These are phyloP conservation scores for Lachancea mirantina DNA, from an alignment of 805 yeast genomes.

Conservation along the genomic window DNA sequence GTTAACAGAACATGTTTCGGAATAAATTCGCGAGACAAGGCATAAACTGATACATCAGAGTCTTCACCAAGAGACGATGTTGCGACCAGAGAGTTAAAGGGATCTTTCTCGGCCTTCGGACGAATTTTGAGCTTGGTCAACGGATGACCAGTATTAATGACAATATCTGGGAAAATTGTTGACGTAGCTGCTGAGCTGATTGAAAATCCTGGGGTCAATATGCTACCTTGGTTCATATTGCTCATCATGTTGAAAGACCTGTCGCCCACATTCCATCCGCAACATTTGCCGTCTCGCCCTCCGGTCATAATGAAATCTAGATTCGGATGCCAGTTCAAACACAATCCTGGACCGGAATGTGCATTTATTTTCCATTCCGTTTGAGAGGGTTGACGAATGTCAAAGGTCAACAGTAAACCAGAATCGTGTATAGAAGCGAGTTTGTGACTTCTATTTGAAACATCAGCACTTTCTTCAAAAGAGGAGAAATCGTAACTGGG, in stretches of 20 bases:
- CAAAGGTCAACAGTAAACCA: conserved; percentile 84
- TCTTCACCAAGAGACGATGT: conserved; percentile 66
- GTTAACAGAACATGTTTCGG: conserved; percentile 46
- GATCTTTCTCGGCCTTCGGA: conserved; percentile 26
- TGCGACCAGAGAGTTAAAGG: conserved; percentile 61
- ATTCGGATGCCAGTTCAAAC: conserved; percentile 84
- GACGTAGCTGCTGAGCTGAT: conserved; percentile 3
- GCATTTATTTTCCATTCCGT: conserved; percentile 74
- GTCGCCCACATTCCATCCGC: conserved; percentile 31
- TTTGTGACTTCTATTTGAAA: conserved; percentile 32
- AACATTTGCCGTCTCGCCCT: conserved; percentile 68
- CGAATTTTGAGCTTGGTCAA: conserved; percentile 47
- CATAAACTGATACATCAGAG: conserved; percentile 61
- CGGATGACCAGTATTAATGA: conserved; percentile 68
- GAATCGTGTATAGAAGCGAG: conserved; percentile 81
- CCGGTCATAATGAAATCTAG: conserved; percentile 80
- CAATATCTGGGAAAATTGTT: conserved; percentile 51
- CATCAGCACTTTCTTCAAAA: conserved; percentile 25
- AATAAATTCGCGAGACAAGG: conserved; percentile 59
- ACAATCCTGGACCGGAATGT: conserved; percentile 85
- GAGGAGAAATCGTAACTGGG: conserved; percentile 36
- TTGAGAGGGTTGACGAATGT: conserved; percentile 57
- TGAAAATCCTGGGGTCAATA: conserved; percentile 5
- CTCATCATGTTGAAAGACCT: conserved; percentile 6
- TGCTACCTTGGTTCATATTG: conserved; percentile 3